Evolutionary conservation across 768 basidiomycete genomes (phyloP).

Genomic region (Termitomyces sp.): DNA sequence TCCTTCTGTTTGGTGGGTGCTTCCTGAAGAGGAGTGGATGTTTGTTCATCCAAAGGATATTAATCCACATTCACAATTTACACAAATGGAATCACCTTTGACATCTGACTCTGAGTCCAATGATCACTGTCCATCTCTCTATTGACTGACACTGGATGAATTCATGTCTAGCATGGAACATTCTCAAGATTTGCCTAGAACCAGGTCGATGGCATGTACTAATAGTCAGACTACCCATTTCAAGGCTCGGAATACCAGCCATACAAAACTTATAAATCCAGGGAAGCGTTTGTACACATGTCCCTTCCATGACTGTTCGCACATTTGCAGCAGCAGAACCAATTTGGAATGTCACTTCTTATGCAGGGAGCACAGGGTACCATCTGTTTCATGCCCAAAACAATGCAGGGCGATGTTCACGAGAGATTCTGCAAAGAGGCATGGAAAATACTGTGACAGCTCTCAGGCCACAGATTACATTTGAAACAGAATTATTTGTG

Average conservation of each 20-base stretch:
- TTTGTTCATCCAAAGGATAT: slow-evolving; percentile 5
- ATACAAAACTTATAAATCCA: neutral
- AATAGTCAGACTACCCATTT: neutral
- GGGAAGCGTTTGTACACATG: neutral
- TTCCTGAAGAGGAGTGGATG: neutral
- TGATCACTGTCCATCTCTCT: neutral
- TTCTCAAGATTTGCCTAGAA: neutral
- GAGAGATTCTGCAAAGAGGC: slow-evolving; percentile 16
- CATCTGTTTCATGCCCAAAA: slow-evolving; percentile 9
- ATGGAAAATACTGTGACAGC: neutral
- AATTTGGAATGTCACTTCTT: slow-evolving; percentile 11
- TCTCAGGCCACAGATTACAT: neutral
- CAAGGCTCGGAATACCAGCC: neutral
- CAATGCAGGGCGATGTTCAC: slow-evolving; percentile 11
- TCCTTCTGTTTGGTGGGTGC: slow-evolving; percentile 6
- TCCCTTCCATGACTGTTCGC: slow-evolving; percentile 4
- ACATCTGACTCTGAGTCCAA: neutral
- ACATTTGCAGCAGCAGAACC: slow-evolving; percentile 1
- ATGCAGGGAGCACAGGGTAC: slow-evolving; percentile 4
- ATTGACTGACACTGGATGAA: slow-evolving; percentile 8
- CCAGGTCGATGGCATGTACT: neutral
- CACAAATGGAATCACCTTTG: neutral
- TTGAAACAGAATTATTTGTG: neutral
- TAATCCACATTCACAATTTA: neutral
- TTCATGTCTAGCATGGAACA: slow-evolving; percentile 8